Base-by-base conservation (phyloP, 257 asterid species). In the Coffea eugenioides region DNA sequence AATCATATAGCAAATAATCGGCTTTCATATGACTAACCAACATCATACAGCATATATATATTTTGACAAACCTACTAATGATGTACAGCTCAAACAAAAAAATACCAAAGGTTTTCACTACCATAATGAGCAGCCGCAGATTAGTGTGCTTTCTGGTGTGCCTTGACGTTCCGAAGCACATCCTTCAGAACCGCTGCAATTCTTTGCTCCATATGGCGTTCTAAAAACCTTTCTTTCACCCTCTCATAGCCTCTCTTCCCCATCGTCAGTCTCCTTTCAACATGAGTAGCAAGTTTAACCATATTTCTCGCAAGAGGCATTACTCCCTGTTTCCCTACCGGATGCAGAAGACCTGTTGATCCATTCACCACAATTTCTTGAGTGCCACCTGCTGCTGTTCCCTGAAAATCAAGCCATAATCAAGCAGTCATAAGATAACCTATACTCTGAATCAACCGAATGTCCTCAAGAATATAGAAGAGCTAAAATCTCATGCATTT, bases 341-440 rank as follows among this genome's bases (percentile, higher is more conserved):
- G 96, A 78, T 96, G 98, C 75, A 96, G 84, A 83, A 90, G 81
- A 61, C 99, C 99, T 0, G 98, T 94, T n/a, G 97, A 87, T 59
- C 95, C 95, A 57, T 96, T 89, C n/a, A 92, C 90, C 20, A 96
- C 94, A 27, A 96, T 92, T 88, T 96, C 98, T 77, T 43, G 85
- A 34, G 98, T 94, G 70, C 99, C 99, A 69, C 99, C 99, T 51
- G 99, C 98, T 73, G 99, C 97, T 10, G 99, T 96, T 31, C 99
- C 99, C 99, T 96, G 87, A 74, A 67, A 72, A 73, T 69, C 69
- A 66, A 23, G 75, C 52, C 69, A 25, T 13, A 43, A 21, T 21
- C 23, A 27, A 16, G 49, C 56, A 74, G 43, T 23, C 16, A 69
- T 48, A 49, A 45, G 52, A 39, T 13, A 61, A 51, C 41, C 62